phyloP scores from a whole-genome alignment of 495 filamentous ascomycete species.

The Peziza echinospora region DNA sequence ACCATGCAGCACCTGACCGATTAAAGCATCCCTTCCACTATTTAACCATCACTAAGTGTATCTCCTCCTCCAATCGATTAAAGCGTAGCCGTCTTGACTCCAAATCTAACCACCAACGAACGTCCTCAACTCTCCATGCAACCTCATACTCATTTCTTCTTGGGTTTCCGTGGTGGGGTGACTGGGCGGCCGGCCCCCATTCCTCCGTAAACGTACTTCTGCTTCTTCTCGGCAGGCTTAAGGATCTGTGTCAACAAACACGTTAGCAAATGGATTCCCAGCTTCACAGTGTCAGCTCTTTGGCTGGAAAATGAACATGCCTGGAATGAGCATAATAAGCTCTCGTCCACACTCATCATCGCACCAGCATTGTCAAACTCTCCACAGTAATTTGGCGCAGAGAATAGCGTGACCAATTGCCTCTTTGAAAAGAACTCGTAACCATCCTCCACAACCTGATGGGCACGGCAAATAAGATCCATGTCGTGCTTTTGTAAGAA shows the following conservation, averaged over 20 bases:
- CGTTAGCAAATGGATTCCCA: slow-evolving; percentile 4
- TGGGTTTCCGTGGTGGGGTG: slow-evolving; percentile 80
- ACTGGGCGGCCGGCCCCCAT: slow-evolving; percentile 67
- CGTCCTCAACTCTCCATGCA: not conserved
- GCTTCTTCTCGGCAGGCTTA: slow-evolving; percentile 99
- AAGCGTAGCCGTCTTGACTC: not conserved
- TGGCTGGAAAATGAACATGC: slow-evolving; percentile 28
- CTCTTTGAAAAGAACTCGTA: slow-evolving; percentile 99
- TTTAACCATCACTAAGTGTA: not conserved
- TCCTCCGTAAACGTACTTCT: slow-evolving; percentile 96
- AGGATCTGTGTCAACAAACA: slow-evolving; percentile 44
- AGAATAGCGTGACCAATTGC: slow-evolving; percentile 92
- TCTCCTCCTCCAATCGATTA: not conserved
- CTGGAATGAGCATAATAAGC: slow-evolving; percentile 96
- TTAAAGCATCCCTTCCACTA: not conserved
- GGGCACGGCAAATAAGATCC: slow-evolving; percentile 96
- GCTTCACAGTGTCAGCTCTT: not conserved
- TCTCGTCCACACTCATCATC: slow-evolving; percentile 99
- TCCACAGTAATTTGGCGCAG: slow-evolving; percentile 96
- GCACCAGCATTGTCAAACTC: slow-evolving; percentile 99
- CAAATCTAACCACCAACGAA: not conserved
- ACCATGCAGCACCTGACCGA: not conserved
- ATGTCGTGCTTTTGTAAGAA: slow-evolving; percentile 99
- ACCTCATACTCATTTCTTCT: slow-evolving; percentile 38
- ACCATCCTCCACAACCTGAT: slow-evolving; percentile 97